phyloP scores from a whole-genome alignment of 352 stramenopile genomes.

The Peronosclerospora sorghi region DNA sequence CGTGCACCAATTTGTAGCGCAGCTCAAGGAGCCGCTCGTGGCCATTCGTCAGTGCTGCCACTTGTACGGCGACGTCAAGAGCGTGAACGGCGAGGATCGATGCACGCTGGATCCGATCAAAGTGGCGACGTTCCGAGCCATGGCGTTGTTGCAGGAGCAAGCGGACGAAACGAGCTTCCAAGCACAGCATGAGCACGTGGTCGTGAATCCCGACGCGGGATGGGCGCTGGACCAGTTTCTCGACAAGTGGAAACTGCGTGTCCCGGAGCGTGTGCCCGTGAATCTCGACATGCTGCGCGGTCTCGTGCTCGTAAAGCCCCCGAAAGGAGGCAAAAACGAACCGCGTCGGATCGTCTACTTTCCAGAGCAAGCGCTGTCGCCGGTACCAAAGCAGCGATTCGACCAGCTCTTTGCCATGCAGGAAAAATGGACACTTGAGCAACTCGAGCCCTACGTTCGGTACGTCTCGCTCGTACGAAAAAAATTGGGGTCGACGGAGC shows the following conservation, averaged over 20 bases:
- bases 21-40: constrained; percentile 31
- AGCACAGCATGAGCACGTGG: constrained; percentile 18
- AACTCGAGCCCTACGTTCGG: constrained; percentile 78
- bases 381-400: constrained; percentile 68
- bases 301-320: constrained; percentile 38
- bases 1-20: constrained; percentile 28
- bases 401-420: constrained; percentile 67
- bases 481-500: too few relatives aligned
- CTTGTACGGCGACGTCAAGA: constrained; percentile 36
- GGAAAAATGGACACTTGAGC: constrained; percentile 73
- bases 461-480: constrained; percentile 20
- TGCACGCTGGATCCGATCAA: constrained; percentile 50
- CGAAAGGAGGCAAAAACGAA: constrained; percentile 30
- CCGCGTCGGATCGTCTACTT: constrained; percentile 50
- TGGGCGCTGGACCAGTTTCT: constrained; percentile 58
- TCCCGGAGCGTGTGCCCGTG: constrained; percentile 54
- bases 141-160: constrained; percentile 62
- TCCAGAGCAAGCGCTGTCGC: constrained; percentile 44
- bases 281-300: constrained; percentile 55
- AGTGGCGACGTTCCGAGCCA: constrained; percentile 60
- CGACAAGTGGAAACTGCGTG: constrained; percentile 72
- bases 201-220: constrained; percentile 21
- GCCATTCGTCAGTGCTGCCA: constrained; percentile 63
- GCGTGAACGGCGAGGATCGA: constrained; percentile 12
- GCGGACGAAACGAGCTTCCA: constrained; percentile 27